These are phyloP conservation scores for Teratosphaeria epicoccoides DNA, from an alignment of 2,329 filamentous ascomycete species.

Conservation along the genomic window DNA sequence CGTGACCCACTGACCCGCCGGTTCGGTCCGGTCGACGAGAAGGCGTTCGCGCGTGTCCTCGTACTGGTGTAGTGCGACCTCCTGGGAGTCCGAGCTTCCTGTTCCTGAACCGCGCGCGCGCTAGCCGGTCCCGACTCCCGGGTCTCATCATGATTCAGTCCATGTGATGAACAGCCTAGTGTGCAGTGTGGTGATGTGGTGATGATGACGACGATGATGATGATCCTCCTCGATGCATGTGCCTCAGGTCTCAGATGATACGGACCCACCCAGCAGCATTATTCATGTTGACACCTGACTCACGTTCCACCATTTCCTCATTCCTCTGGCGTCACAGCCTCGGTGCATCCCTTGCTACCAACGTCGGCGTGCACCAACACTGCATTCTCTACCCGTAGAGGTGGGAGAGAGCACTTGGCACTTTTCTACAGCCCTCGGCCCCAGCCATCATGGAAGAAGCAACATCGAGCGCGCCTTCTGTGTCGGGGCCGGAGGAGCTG, in stretches of 20 bases:
- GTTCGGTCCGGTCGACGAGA: neutral
- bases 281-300: no score
- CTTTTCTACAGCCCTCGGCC: conserved; percentile 14
- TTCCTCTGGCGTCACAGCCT: neutral
- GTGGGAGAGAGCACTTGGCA: conserved; percentile 25
- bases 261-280: no score
- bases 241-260: neutral
- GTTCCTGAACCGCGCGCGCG: neutral
- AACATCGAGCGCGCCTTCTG: neutral
- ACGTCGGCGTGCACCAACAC: conserved; percentile 3
- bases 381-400: conserved; percentile 27
- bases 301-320: no score
- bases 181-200: no score
- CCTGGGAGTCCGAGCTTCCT: no score
- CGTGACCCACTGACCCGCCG: neutral
- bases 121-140: no score
- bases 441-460: conserved; percentile 8
- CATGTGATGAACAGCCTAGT: neutral
- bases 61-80: no score
- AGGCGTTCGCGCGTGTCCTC: neutral
- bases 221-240: no score
- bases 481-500: neutral
- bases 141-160: no score
- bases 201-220: no score
- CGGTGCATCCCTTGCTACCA: neutral